These are phyloP conservation scores for Aspergillus amoenus DNA, from an alignment of 2,329 filamentous ascomycete species.

Conservation along the genomic window DNA sequence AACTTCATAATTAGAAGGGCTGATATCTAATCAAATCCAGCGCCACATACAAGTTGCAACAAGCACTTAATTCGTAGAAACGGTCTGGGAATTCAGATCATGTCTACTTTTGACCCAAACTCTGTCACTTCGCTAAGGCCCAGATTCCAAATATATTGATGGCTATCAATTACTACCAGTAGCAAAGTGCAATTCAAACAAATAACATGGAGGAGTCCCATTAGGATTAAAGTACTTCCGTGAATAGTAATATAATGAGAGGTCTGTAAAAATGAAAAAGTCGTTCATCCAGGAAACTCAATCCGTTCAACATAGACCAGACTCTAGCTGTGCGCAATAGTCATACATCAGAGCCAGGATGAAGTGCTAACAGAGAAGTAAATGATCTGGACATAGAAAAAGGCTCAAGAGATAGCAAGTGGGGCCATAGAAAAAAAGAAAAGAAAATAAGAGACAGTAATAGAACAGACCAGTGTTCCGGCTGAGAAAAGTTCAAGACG, in stretches of 20 bases:
- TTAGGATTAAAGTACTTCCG: constrained; percentile 1
- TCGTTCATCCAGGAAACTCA: not conserved
- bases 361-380: constrained; percentile 1
- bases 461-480: constrained; percentile 18
- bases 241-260: not conserved
- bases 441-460: not conserved
- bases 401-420: not conserved
- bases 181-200: not conserved
- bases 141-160: not conserved
- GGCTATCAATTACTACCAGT: not conserved
- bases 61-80: not conserved
- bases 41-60: not conserved
- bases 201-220: not conserved
- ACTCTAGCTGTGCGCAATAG: constrained; percentile 1
- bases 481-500: constrained; percentile 3
- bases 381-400: not conserved
- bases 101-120: not conserved
- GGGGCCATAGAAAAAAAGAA: not conserved
- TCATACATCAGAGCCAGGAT: constrained; percentile 1
- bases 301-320: not conserved
- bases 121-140: too few relatives aligned
- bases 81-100: not conserved
- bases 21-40: not conserved
- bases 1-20: not conserved
- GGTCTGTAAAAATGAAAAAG: not conserved